Base-by-base conservation (phyloP, 2,329 filamentous ascomycete genomes). In the Colletotrichum sp. region DNA sequence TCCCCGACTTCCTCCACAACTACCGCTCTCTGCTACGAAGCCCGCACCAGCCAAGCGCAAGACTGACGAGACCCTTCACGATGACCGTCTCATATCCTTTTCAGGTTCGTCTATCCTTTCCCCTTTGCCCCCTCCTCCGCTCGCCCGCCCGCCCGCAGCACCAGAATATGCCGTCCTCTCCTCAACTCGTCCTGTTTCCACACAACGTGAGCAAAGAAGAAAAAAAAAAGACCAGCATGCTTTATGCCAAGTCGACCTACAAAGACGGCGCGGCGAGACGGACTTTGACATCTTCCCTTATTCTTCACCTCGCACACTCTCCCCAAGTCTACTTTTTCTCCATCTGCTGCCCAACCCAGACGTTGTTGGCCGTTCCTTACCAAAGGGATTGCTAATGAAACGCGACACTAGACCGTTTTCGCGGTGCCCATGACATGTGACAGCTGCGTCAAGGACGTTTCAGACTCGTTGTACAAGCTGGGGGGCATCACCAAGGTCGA, bases 381-480 rank as follows among this genome's bases (percentile, higher is more conserved):
- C 55, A 67, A 68, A 32, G 58, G 58, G 57, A 34, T 63, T 63
- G 78, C 84, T 85, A 81, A 85, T 84, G 83, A 84, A 83, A 84
- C 81, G 68, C 70, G 78, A 75, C 77, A 80, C 82, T 80, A 99
- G 94, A 98, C 96, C 77, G 94, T 96, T 78, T 99, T 99, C 85
- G 96, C 96, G 78, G 97, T 99, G 80, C 96, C 96, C 71, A 93
- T 99, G 89, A 95, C 93, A 86, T 99, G 97, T 87, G 94, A 98
- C 81, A 89, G 91, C 82, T 99, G 97, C 87, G 92, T 98, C 84
- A 94, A 96, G 85, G 93, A 95, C 81, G 93, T 99, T 83, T 95
- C 95, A 81, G 91, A 91, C 78, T 93, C 95, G 64, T 87, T 99
- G 67, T 91, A 94, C 84, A 92, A 94, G 82, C 87, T 99, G 58